Evolutionary conservation across 1,284 basidiomycete species (phyloP).

Genomic region (Singerocomus rubriflavus): DNA sequence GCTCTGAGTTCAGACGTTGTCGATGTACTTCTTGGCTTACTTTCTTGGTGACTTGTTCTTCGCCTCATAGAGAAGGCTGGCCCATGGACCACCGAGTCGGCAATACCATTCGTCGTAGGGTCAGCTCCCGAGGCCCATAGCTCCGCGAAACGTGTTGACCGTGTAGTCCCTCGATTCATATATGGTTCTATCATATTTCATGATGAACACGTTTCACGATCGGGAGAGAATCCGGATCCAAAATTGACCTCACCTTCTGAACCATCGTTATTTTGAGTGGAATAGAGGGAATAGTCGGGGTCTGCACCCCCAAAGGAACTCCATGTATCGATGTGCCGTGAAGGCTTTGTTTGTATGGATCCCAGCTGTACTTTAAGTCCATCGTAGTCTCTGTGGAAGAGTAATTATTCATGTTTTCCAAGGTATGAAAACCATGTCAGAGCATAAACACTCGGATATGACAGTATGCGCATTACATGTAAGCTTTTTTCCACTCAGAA

Average conservation of each 20-base stretch:
- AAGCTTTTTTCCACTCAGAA: conserved; percentile 80
- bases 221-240: background rate
- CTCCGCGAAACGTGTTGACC: background rate
- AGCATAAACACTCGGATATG: background rate
- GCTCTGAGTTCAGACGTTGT: background rate
- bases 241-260: conserved; percentile 8
- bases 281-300: background rate
- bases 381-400: conserved; percentile 58
- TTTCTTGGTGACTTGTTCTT: conserved; percentile 4
- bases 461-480: conserved; percentile 53
- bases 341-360: conserved; percentile 41
- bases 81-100: background rate
- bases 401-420: background rate
- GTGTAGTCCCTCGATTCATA: background rate
- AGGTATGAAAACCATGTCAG: conserved; percentile 2
- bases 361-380: conserved; percentile 68
- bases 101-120: background rate
- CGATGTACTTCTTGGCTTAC: conserved; percentile 11
- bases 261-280: background rate
- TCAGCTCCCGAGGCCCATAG: background rate
- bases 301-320: conserved; percentile 12
- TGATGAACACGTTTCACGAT: background rate
- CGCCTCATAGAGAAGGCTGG: background rate
- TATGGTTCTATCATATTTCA: conserved; percentile 4
- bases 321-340: conserved; percentile 24